Base-by-base conservation (phyloP, 2,329 filamentous ascomycete species). In the Dactylellina haptotyla region DNA sequence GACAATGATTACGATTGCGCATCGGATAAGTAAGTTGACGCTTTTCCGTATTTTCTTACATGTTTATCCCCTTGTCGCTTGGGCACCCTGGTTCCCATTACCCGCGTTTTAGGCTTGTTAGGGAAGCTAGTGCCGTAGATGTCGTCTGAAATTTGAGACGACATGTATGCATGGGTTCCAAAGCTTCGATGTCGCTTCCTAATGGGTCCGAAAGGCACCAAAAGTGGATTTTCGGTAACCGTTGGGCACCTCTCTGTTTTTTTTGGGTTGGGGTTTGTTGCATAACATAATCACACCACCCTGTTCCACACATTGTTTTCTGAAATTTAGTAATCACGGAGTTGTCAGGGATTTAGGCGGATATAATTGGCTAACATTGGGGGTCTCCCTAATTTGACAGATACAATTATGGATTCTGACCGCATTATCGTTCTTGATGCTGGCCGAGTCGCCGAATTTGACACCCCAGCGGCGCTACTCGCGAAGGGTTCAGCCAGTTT, bases 1-100 rank as follows among this genome's bases (percentile, higher is more conserved):
- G 61, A 99, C 95, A 37, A 98, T 99, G 81, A 96, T 99, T 81
- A 99, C 95, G 0, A 97, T 99, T 79, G 95, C 95, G 25, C 95
- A 99, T 83, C 89, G 95, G 63, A 96, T 99, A 83, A 98, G 76
- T 76, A 75, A 75, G 76, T 77, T 50, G 14, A 34, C 4, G 32
- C 23, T n/a, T 65, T 32, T 45, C n/a, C n/a, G n/a, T n/a, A 3
- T 50, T 18, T 37, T 26, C 37, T n/a, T 5, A 30, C 9, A 20
- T 34, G 30, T 18, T 37, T 43, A n/a, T 26, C 25, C 51, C 51
- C 16, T 45, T 58, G 46, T 46, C n/a, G 18, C 14, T 41, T 50
- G 50, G 32, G 2, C 25, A 63, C 32, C 26, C 43, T 37, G 28
- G 43, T 37, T 28, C 57, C 57, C 43, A 16, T 50, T n/a, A 26